Evolutionary conservation across 495 filamentous ascomycete genomes (phyloP), one percentile per base, ranked within the genome.

Genomic region (Podospora conica): DNA sequence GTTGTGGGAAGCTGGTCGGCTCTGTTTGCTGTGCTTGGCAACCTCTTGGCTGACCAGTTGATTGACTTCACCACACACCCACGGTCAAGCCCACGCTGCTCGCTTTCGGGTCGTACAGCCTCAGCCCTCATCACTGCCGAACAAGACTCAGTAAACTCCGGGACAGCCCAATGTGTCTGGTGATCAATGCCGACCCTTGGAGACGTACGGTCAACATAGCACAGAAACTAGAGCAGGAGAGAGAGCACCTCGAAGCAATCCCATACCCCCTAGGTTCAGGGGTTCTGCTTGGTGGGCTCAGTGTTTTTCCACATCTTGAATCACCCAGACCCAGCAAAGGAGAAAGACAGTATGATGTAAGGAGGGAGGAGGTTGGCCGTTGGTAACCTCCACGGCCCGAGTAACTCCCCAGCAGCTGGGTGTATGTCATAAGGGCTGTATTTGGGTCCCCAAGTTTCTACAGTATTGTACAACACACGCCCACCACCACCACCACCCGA

Each of bases 391-490:
- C 40, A 48, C 40, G 5, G 40, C 40, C 40, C 15, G 15, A 40
- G 40, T 18, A 48, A 53, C 58, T 20, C 15, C 12, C 15, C 22
- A 55, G 53, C 10, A 28, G 11, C 18, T 24, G 20, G 59, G 18
- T 31, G 23, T 24, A 61, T 33, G 48, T 15, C 9, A 48, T 8
- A 48, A 18, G 15, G 40, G 40, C n/a, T 48, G 40, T 18, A 48
- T 48, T 40, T 48, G 40, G 40, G 40, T 1, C 40, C 40, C 40
- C 18, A 29, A 5, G 15, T 25, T 58, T 73, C 67, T 71, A 75
- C 69, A 70, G n/a, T 73, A 77, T 53, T 75, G 68, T 76, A 77
- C 72, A 76, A 63, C 33, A 66, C 66, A 28, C 66, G 60, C 68
- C 66, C 58, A 69, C 48, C 68, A 27, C 25, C 28, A 65, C 24